phyloP scores from a whole-genome alignment of 2,329 filamentous ascomycete species.

The Trematosphaeria pertusa region DNA sequence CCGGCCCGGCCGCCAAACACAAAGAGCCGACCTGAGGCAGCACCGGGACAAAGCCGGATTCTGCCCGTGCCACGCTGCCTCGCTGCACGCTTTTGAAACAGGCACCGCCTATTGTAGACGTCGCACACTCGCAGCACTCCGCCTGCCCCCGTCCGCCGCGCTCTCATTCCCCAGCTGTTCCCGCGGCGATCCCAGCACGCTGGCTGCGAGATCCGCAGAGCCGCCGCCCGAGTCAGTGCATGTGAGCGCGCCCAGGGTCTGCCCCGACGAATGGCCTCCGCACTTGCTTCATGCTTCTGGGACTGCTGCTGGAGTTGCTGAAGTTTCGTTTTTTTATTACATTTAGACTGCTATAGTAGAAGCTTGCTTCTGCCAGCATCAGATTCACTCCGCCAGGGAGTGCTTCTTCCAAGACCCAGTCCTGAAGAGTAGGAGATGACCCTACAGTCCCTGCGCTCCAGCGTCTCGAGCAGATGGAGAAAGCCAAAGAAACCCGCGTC shows the following conservation, averaged over 20 bases:
- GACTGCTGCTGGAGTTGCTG: too few species aligned
- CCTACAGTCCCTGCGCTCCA: constrained; percentile 50
- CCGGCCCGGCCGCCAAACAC: background rate
- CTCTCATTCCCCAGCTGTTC: constrained; percentile 10
- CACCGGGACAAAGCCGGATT: background rate
- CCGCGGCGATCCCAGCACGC: constrained; percentile 4
- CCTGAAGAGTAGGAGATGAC: constrained; percentile 63
- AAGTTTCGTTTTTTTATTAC: constrained; percentile 46
- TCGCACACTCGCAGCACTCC: constrained; percentile 11
- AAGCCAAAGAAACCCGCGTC: constrained; percentile 46
- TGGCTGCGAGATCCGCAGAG: constrained; percentile 20
- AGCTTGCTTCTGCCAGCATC: constrained; percentile 60
- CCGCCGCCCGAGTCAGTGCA: constrained; percentile 16
- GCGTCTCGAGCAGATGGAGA: constrained; percentile 20
- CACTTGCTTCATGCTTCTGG: too few species aligned
- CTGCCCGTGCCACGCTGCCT: background rate
- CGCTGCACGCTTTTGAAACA: constrained; percentile 12
- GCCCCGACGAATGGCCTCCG: too few species aligned
- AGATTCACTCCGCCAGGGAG: constrained; percentile 53
- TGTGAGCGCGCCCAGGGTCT: too few species aligned
- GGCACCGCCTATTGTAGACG: background rate
- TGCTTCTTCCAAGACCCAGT: constrained; percentile 52
- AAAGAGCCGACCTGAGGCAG: background rate
- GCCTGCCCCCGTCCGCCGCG: background rate
- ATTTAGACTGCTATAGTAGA: constrained; percentile 45